Percentiles rank a stretch among this genome's conserved stretches.
phyloP scores from a whole-genome alignment of 73 alveolate genomes.

The Stentor roeselii region DNA sequence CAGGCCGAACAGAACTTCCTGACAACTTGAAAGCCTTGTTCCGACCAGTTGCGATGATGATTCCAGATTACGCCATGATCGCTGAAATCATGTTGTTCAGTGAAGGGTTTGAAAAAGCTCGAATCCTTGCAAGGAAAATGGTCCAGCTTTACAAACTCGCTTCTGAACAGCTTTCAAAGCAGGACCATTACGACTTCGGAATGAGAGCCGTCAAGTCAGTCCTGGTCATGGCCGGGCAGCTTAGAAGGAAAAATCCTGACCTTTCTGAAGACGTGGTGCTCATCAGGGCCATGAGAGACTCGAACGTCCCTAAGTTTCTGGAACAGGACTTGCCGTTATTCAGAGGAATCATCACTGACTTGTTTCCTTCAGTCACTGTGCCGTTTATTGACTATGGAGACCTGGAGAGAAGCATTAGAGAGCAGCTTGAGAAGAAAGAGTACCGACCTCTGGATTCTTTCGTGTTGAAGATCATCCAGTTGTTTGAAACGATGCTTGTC shows the following conservation, averaged over 20 bases:
- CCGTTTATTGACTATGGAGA: constrained; percentile 74
- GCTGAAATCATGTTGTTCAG: constrained; percentile 98
- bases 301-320: constrained; percentile 99
- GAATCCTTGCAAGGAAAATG: constrained; percentile 95
- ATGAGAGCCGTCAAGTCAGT: constrained; percentile 99
- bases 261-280: constrained; percentile 96
- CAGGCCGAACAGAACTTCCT: constrained; percentile 98
- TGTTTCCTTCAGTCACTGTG: constrained; percentile 88
- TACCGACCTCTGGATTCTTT: constrained; percentile 54
- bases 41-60: constrained; percentile 99
- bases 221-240: constrained; percentile 95
- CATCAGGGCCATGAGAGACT: constrained; percentile 99
- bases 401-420: constrained; percentile 62
- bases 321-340: constrained; percentile 98
- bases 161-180: constrained; percentile 97
- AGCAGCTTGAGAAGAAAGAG: constrained; percentile 47
- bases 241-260: constrained; percentile 88
- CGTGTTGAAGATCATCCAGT: constrained; percentile 82
- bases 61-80: constrained; percentile 92
- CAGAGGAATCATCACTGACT: constrained; percentile 89
- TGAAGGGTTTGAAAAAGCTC: constrained; percentile 96
- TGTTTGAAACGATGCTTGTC: constrained; percentile 95
- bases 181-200: constrained; percentile 98
- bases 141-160: constrained; percentile 92
- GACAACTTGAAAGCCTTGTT: constrained; percentile 96